Evolutionary conservation across 139 green algal genomes (phyloP).

Genomic region (Tetraselmis chui): DNA sequence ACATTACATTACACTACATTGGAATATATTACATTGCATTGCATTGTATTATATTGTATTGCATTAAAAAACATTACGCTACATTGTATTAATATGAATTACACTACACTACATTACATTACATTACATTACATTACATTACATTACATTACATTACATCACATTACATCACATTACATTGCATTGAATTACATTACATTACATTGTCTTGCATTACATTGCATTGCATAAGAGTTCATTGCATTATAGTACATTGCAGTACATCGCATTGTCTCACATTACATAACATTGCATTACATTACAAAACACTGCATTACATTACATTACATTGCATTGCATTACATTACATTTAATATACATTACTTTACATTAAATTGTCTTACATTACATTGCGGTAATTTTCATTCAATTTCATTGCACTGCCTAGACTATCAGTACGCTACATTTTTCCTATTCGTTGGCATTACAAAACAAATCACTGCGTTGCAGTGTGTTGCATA

Average conservation of each 20-base stretch:
- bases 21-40: background rate
- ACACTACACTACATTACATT: background rate
- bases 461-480: too few species aligned
- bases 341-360: too few species aligned
- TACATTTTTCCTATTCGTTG: too few species aligned
- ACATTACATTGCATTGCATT: background rate
- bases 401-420: too few species aligned
- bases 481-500: too few species aligned
- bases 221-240: constrained; percentile 8
- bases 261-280: constrained; percentile 6
- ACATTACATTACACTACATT: background rate
- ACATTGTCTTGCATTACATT: constrained; percentile 9
- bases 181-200: constrained; percentile 3
- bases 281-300: constrained; percentile 2
- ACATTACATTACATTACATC: constrained; percentile 1
- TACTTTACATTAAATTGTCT: too few species aligned
- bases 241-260: constrained; percentile 8
- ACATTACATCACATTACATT: constrained; percentile 1
- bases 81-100: background rate
- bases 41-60: background rate
- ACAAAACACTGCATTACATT: background rate
- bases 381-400: too few species aligned
- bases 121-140: constrained; percentile 1
- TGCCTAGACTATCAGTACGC: too few species aligned
- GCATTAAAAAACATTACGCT: background rate